Conservation (phyloP, 2,329 filamentous ascomycete genomes). For the Diaporthe citri region DNA sequence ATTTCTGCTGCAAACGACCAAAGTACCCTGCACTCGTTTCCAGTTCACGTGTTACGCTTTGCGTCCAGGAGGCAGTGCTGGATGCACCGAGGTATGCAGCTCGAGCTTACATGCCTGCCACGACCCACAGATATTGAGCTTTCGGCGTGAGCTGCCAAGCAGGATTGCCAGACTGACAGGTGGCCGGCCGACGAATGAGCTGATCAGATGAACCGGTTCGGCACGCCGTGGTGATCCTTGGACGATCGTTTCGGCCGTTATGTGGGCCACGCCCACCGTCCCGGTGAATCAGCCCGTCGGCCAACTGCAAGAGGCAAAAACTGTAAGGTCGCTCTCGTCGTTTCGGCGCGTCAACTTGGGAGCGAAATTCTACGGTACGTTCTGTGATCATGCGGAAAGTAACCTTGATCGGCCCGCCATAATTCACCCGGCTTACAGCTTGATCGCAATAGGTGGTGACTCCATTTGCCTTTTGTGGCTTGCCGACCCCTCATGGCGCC, state of each 20-base stretch:
- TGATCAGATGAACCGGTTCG: slow-evolving; percentile 7
- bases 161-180: too few relatives aligned
- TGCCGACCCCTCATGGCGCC: slow-evolving; percentile 12
- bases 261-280: slow-evolving; percentile 3
- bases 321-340: background rate
- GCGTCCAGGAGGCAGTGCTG: background rate
- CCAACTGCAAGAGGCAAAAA: slow-evolving; percentile 8
- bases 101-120: slow-evolving; percentile 10
- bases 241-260: background rate
- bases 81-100: slow-evolving; percentile 10
- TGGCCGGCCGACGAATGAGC: background rate
- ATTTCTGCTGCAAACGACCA: background rate
- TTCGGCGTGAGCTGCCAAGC: slow-evolving; percentile 23
- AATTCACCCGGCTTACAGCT: background rate
- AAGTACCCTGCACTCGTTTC: background rate
- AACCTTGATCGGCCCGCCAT: background rate
- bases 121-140: slow-evolving; percentile 28
- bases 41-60: background rate
- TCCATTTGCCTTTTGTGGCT: background rate
- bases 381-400: background rate
- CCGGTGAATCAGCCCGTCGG: background rate
- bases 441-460: background rate
- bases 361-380: background rate
- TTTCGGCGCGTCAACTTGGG: background rate
- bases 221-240: background rate